Conservation (phyloP, 1,139 yeast species). For the Lodderomyces oxycetoniae region DNA sequence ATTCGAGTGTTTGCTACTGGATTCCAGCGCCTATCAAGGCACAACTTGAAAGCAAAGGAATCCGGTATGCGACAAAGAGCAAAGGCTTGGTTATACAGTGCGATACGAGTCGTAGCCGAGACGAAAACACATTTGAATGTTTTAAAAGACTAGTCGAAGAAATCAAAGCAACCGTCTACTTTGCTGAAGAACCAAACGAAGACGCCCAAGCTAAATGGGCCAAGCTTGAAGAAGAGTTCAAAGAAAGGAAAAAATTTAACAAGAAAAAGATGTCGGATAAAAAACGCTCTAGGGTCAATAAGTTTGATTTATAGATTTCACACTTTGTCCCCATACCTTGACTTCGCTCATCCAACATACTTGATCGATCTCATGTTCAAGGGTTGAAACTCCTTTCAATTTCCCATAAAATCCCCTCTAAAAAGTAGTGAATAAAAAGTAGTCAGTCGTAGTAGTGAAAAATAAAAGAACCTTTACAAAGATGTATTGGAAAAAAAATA, state of each 20-base stretch:
- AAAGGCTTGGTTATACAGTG: constrained; percentile 62
- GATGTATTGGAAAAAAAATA: not conserved
- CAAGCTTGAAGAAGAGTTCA: constrained; percentile 38
- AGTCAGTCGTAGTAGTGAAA: no score
- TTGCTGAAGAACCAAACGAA: constrained; percentile 48
- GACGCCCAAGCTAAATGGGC: constrained; percentile 56
- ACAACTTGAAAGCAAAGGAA: constrained; percentile 36
- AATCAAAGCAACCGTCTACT: constrained; percentile 42
- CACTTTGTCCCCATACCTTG: no score
- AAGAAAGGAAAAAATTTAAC: constrained; percentile 44
- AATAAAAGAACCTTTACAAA: no score
- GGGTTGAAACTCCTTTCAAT: no score
- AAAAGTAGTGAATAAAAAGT: no score
- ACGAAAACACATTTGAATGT: constrained; percentile 55
- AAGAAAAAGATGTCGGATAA: constrained; percentile 55
- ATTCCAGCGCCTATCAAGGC: constrained; percentile 51
- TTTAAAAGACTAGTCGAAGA: constrained; percentile 53
- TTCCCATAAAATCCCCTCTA: no score
- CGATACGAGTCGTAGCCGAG: constrained; percentile 57
- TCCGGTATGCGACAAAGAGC: constrained; percentile 53
- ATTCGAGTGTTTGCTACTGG: constrained; percentile 48
- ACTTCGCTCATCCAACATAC: no score
- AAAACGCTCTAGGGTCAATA: constrained; percentile 46
- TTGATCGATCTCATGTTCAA: no score
- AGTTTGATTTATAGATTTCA: constrained; percentile 27